Conservation (phyloP, 1,284 basidiomycete species). For the Boletellus deceptivus region DNA sequence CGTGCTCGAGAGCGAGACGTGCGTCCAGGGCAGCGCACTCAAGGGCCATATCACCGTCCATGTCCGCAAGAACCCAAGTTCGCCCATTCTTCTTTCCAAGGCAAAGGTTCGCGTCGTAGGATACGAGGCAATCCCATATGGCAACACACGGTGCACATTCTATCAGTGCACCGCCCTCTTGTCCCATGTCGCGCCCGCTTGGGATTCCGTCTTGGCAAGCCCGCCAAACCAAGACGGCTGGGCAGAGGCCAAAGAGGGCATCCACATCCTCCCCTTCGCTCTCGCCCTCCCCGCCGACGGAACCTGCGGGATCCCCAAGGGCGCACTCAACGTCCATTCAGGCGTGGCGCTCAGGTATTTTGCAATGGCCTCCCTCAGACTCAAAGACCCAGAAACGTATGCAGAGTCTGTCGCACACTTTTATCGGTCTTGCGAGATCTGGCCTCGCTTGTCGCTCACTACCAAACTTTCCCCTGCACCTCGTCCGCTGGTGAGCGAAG, state of each 20-base stretch:
- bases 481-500: constrained; percentile 60
- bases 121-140: constrained; percentile 73
- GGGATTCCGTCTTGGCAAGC: constrained; percentile 50
- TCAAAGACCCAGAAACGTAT: constrained; percentile 64
- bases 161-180: constrained; percentile 76
- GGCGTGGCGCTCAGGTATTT: constrained; percentile 80
- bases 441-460: constrained; percentile 75
- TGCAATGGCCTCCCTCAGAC: constrained; percentile 69
- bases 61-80: constrained; percentile 51
- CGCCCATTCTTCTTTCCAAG: constrained; percentile 65
- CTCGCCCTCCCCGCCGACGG: constrained; percentile 69
- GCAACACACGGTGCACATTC: constrained; percentile 75
- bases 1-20: constrained; percentile 70
- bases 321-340: constrained; percentile 54
- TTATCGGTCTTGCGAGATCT: constrained; percentile 82
- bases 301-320: constrained; percentile 66
- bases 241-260: constrained; percentile 62
- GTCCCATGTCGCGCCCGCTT: constrained; percentile 48
- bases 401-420: constrained; percentile 87
- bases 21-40: constrained; percentile 80
- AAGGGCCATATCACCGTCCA: constrained; percentile 73
- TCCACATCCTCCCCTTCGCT: constrained; percentile 76
- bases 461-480: constrained; percentile 61
- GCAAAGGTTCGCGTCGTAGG: constrained; percentile 87
- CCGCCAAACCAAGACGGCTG: constrained; percentile 72